Evolutionary conservation across 2,329 filamentous ascomycete genomes (phyloP), one percentile per base, ranked within the genome.

Genomic region (Trichoderma koningii): DNA sequence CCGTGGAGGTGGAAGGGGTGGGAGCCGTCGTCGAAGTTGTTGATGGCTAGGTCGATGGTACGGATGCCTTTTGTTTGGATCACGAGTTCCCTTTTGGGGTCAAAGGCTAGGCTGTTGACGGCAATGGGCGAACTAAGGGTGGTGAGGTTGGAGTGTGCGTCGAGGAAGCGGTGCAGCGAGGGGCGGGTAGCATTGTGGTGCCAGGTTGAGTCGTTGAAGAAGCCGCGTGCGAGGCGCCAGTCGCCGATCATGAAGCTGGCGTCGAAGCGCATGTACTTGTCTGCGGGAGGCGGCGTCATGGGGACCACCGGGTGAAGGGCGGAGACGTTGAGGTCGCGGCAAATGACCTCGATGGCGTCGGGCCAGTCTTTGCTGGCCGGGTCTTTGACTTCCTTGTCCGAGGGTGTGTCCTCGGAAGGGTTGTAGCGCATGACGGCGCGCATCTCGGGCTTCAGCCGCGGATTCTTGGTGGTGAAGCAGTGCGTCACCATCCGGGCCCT

Each of bases 1-100:
- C 85, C 85, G 73, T 89, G 88, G 0, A 89, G 76, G 74, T 89
- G 86, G 38, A 78, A 78, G 0, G 76, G 76, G 23, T 78, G 76
- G 0, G 72, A 72, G 5, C 76, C 71, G 50, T 88, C 79, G 72
- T 89, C 85, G 7, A 85, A 87, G 50, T 82, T 70, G 53, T 87
- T 87, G 73, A 88, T 88, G 67, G 87, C 79, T 30, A 84, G 81
- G 2, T 85, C 85, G 42, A 86, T 79, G 42, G 79, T 79, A 34
- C 84, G 78, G 30, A 86, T 78, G 57, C 85, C 82, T 0, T 76
- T 75, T 2, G 81, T 78, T 66, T 87, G 78, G 28, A 83, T 70
- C 45, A 85, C 80, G 52, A 82, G 80, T 19, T 81, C 76, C 0
- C 48, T 68, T 0, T 67, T 63, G 1, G 57, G 69, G 38, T 75